Evolutionary conservation across 2,329 filamentous ascomycete genomes (phyloP), one percentile per base, ranked within the genome.

Genomic region (Phaeophleospora eucalypticola): DNA sequence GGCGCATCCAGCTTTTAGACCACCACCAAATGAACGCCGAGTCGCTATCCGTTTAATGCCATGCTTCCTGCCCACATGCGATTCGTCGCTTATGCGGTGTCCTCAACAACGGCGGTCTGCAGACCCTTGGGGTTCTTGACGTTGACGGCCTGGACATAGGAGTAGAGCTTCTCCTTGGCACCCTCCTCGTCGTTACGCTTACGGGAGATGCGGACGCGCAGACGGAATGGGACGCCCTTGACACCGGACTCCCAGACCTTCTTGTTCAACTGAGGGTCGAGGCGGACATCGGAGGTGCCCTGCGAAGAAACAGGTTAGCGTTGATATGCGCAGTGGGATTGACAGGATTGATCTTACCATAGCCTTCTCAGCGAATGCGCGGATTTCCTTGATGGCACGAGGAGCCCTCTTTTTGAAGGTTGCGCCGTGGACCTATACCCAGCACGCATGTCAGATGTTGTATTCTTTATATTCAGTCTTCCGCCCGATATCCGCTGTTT

Each of bases 101-200:
- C 80, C 69, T 84, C 81, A 54, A 98, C 91, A 67, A 95, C 81
- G 66, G 86, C 83, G 64, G 93, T 98, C 71, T 87, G 83, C 65
- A 98, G 86, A 75, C 93, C 91, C 88, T 96, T 97, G 76, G 89
- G 84, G 78, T 95, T 87, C 88, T 97, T 95, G 72, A 97, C 90
- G 77, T 96, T 96, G 73, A 98, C 93, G 66, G 93, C 93, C 84
- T 98, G 91, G 65, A 98, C 93, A 79, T 95, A 96, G 76, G 87
- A 93, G 86, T 97, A 98, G 63, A 98, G 85, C 83, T 94, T 95
- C 84, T 98, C 89, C 82, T 95, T 95, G 73, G 94, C 93, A 68
- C 88, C 89, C 80, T 98, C 93, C 82, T 97, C 93, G 76, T 98
- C 93, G 80, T 98, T 98, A 84, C 93, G 89, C 85, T 95, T 94